Percentiles rank a stretch among this genome's conserved stretches.
These are phyloP conservation scores for Teratosphaeria viscida DNA, from an alignment of 2,329 filamentous ascomycete species.

Conservation along the genomic window DNA sequence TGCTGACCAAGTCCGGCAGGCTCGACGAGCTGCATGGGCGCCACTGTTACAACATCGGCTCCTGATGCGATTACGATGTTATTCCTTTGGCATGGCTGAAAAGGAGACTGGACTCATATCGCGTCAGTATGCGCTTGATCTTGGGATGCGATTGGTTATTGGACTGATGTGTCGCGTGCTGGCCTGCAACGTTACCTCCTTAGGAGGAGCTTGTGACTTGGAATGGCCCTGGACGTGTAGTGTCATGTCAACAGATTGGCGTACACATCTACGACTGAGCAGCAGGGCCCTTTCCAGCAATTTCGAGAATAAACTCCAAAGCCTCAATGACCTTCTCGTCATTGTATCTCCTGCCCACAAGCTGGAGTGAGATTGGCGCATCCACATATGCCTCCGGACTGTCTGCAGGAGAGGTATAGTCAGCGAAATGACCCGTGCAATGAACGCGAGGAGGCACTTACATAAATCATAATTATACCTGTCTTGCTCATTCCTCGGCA, in stretches of 20 bases:
- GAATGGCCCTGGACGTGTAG: neutral
- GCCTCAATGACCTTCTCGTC: slow-evolving; percentile 44
- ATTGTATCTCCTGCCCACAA: slow-evolving; percentile 43
- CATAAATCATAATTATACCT: slow-evolving; percentile 38
- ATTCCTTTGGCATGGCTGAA: neutral
- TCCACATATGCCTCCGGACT: slow-evolving; percentile 36
- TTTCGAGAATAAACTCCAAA: slow-evolving; percentile 26
- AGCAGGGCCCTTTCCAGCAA: neutral
- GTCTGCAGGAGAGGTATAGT: slow-evolving; percentile 6
- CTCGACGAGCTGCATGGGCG: no score
- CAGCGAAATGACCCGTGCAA: neutral
- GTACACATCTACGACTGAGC: neutral
- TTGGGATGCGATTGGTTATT: neutral
- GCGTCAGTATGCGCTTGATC: neutral
- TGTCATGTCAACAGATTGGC: neutral
- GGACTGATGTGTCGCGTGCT: neutral
- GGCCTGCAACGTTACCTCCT: neutral
- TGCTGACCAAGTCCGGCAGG: neutral
- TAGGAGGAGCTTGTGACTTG: neutral
- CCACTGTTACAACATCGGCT: no score
- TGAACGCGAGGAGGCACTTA: slow-evolving; percentile 17
- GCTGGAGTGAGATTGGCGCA: slow-evolving; percentile 43
- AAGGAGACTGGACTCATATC: neutral
- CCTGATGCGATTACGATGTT: no score
- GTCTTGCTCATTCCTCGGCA: slow-evolving; percentile 37